Evolutionary conservation across 2,329 filamentous ascomycete species (phyloP).

Genomic region (Paecilomyces dactylethromorphus): DNA sequence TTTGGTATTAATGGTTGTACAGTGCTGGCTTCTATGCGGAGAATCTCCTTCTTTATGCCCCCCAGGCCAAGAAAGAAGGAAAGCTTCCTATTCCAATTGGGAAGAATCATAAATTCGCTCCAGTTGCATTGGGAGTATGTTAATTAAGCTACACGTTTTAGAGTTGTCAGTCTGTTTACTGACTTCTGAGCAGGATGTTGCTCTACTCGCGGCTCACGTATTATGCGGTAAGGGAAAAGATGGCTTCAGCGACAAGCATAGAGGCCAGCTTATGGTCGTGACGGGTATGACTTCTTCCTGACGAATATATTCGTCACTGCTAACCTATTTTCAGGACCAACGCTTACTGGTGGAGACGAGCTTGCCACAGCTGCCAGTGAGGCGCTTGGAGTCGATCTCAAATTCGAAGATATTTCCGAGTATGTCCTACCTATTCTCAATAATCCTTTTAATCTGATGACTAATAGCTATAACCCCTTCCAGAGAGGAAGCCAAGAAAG

Average conservation of each 20-base stretch:
- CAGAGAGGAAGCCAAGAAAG: slow-evolving; percentile 25
- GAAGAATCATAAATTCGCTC: slow-evolving; percentile 44
- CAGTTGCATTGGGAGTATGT: slow-evolving; percentile 42
- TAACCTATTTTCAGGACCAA: slow-evolving; percentile 30
- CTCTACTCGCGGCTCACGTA: slow-evolving; percentile 43
- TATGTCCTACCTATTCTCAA: slow-evolving; percentile 15
- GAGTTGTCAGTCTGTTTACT: not conserved
- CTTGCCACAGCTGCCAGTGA: slow-evolving; percentile 42
- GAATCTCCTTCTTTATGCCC: slow-evolving; percentile 44
- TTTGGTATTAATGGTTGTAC: not conserved
- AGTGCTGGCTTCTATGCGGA: slow-evolving; percentile 48
- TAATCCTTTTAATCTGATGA: too few relatives aligned
- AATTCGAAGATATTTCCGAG: slow-evolving; percentile 44
- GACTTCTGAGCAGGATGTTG: slow-evolving; percentile 34
- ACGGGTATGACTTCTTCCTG: slow-evolving; percentile 28
- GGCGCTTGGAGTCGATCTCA: slow-evolving; percentile 36
- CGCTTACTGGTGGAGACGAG: slow-evolving; percentile 42
- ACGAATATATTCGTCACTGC: not conserved
- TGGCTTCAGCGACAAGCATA: slow-evolving; percentile 45
- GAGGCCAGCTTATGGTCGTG: slow-evolving; percentile 49
- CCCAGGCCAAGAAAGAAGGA: slow-evolving; percentile 40
- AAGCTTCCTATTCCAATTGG: slow-evolving; percentile 44
- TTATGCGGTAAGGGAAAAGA: slow-evolving; percentile 43
- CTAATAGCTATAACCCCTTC: not conserved
- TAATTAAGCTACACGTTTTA: not conserved